Evolutionary conservation across 306 rosid species (phyloP).

Genomic region (Gleditsia sinensis): DNA sequence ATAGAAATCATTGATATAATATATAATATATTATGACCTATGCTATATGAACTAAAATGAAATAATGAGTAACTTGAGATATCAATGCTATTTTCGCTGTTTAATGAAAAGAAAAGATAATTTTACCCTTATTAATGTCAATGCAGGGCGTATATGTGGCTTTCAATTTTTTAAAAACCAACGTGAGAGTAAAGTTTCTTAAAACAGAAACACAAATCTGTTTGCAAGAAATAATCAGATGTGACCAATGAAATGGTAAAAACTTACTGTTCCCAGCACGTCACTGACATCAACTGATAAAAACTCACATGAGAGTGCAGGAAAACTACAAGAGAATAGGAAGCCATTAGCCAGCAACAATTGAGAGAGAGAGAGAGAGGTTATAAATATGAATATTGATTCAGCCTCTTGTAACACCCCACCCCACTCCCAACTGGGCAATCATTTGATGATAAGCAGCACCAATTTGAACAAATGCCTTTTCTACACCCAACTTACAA

Average conservation of each 20-base stretch:
- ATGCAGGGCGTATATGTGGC: background rate
- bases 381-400: constrained; percentile 14
- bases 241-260: constrained; percentile 37
- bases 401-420: constrained; percentile 27
- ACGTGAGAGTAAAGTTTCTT: constrained; percentile 4
- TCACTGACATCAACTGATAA: constrained; percentile 92
- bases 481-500: background rate
- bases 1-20: background rate
- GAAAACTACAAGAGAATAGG: constrained; percentile 69
- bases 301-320: constrained; percentile 95
- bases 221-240: constrained; percentile 25
- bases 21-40: background rate
- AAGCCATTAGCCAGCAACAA: constrained; percentile 35
- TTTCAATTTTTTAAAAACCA: constrained; percentile 12
- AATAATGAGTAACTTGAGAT: constrained; percentile 14
- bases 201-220: constrained; percentile 27
- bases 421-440: constrained; percentile 19
- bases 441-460: constrained; percentile 12
- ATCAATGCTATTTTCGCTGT: constrained; percentile 7
- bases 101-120: constrained; percentile 10
- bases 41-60: background rate
- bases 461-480: constrained; percentile 18
- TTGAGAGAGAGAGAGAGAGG: constrained; percentile 14
- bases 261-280: constrained; percentile 96
- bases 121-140: background rate